These are phyloP conservation scores for Russula vinacea DNA, from an alignment of 768 basidiomycete species.

Conservation along the genomic window DNA sequence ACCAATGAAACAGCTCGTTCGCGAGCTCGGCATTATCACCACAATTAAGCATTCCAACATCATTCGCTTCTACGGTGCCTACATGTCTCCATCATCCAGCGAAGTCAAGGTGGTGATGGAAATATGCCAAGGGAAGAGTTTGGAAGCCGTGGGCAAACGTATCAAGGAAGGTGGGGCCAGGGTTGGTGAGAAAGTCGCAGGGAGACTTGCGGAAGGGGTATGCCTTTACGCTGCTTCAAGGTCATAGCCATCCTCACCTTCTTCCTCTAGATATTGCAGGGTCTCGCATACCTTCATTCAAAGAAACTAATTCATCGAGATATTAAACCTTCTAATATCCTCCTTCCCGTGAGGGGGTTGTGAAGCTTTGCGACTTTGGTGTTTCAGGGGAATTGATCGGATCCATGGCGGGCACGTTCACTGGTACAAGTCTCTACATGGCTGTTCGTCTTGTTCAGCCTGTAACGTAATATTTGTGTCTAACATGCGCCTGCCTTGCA, in stretches of 20 bases:
- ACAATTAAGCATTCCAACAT: slow-evolving; percentile 84
- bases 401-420: slow-evolving; percentile 91
- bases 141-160: slow-evolving; percentile 84
- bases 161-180: slow-evolving; percentile 75
- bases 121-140: slow-evolving; percentile 77
- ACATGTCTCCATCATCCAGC: slow-evolving; percentile 78
- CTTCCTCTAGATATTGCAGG: slow-evolving; percentile 66
- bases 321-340: slow-evolving; percentile 91
- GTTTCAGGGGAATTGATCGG: slow-evolving; percentile 94
- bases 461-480: slow-evolving; percentile 21
- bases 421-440: slow-evolving; percentile 98
- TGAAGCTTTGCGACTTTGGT: slow-evolving; percentile 95
- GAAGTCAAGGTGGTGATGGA: slow-evolving; percentile 98
- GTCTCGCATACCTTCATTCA: slow-evolving; percentile 89
- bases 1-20: slow-evolving; percentile 85
- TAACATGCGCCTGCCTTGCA: slow-evolving; percentile 36
- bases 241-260: slow-evolving; percentile 17
- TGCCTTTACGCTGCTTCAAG: slow-evolving; percentile 32
- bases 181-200: slow-evolving; percentile 84
- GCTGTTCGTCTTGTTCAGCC: slow-evolving; percentile 60
- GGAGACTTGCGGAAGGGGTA: slow-evolving; percentile 91
- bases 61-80: slow-evolving; percentile 89
- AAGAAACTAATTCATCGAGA: slow-evolving; percentile 93
- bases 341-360: slow-evolving; percentile 85
- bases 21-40: slow-evolving; percentile 89